Base-by-base conservation (phyloP, 306 rosid genomes). In the Cyamopsis tetragonoloba region DNA sequence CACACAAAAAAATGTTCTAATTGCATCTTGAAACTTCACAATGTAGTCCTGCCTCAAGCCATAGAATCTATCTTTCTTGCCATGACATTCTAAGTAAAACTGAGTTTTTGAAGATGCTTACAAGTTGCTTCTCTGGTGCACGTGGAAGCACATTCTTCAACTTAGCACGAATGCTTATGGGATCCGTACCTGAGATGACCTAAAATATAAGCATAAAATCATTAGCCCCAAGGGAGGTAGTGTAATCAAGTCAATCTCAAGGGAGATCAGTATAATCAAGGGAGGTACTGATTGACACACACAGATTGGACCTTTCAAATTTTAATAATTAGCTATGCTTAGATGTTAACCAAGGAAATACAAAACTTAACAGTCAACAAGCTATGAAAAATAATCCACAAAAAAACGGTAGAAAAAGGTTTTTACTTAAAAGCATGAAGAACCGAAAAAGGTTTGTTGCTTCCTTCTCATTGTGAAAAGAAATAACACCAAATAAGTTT, bases 101-200 rank as follows among this genome's bases (percentile, higher is more conserved):
- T 12, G 59, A 56, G 35, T 42, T 49, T 39, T 53, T 43, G 69
- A 43, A 42, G 27, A 42, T 68, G 68, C 96, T 83, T 68, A 92
- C 98, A 72, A 87, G 93, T 81, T 92, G 98, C 83, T 89, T 92
- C 70, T 86, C 86, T 3, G 96, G 98, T 42, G 96, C 98, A 27
- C 2, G 89, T 32, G 96, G 98, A 70, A 92, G 91, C 30, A 67
- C 91, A 50, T 86, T 50, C 86, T 91, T 86, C 75, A 92, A 75
- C 72, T 77, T 84, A 37, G 87, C 79, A 44, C 98, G 98, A 69
- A 92, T 62, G n/a, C 84, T 72, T 75, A 80, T 17, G 54, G 98
- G 98, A 81, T 92, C 96, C n/a, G 96, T 82, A 66, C 98, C 98
- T 0, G 96, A 87, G 70, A 22, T 35, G 58, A 92, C 96, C 98